Percentiles rank a stretch among this genome's conserved stretches.
These are phyloP conservation scores for Cystobasidium tubakii DNA, from an alignment of 768 basidiomycete species.

Conservation along the genomic window DNA sequence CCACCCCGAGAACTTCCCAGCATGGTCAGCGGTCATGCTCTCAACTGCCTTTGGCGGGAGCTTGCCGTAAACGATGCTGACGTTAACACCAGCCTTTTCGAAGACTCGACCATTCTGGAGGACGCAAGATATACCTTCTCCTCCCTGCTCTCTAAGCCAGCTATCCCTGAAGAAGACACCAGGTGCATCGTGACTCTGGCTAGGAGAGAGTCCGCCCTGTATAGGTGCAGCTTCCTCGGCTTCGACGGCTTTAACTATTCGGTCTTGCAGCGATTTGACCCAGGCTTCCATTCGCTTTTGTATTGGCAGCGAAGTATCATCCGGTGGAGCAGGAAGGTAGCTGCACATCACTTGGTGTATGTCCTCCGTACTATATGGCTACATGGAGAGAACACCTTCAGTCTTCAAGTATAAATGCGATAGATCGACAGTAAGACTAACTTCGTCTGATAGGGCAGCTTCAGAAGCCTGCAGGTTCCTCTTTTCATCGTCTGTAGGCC, in stretches of 20 bases:
- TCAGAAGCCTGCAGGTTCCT: neutral
- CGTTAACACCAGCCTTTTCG: conserved; percentile 94
- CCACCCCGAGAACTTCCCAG: conserved; percentile 43
- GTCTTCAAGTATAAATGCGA: no score
- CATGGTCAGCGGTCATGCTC: conserved; percentile 91
- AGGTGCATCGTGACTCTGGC: neutral
- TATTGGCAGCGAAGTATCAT: conserved; percentile 55
- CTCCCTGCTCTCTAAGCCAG: conserved; percentile 55
- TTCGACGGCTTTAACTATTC: conserved; percentile 73
- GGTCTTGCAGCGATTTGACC: conserved; percentile 67
- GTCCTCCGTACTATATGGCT: conserved; percentile 6
- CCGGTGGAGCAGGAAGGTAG: conserved; percentile 1
- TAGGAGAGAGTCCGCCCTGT: neutral
- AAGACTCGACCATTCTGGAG: conserved; percentile 61
- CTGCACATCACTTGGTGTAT: neutral
- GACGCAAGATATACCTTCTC: conserved; percentile 74
- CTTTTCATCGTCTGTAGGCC: neutral
- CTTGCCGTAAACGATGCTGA: conserved; percentile 79
- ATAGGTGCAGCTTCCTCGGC: conserved; percentile 64
- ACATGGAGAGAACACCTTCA: neutral
- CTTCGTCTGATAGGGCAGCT: no score
- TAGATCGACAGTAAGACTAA: no score
- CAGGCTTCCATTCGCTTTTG: conserved; percentile 70
- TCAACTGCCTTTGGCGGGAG: conserved; percentile 83
- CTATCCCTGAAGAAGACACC: conserved; percentile 40